Evolutionary conservation across 768 basidiomycete genomes (phyloP).

Genomic region (Lyophyllum shimeji): DNA sequence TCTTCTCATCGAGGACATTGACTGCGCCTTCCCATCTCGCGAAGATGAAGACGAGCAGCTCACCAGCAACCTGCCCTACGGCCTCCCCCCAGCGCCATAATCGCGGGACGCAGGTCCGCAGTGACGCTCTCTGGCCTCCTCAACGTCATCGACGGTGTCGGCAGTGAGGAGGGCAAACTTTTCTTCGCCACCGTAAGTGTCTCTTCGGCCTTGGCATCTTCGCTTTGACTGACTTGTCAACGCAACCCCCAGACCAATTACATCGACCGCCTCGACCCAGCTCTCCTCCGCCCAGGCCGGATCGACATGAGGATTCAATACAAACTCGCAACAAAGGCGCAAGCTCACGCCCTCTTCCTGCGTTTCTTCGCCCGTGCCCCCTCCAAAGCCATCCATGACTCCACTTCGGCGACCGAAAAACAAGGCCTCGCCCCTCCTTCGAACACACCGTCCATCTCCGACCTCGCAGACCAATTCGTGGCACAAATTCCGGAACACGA

Average conservation of each 20-base stretch:
- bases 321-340: constrained; percentile 43
- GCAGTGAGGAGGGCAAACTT: constrained; percentile 60
- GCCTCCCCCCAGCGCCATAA: constrained; percentile 4
- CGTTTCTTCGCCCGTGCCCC: constrained; percentile 41
- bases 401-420: constrained; percentile 8
- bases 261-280: constrained; percentile 54
- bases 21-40: constrained; percentile 54
- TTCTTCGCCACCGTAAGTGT: constrained; percentile 55
- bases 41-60: constrained; percentile 30
- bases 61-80: not conserved
- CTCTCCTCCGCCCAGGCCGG: constrained; percentile 54
- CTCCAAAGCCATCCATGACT: not conserved
- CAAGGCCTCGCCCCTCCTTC: constrained; percentile 15
- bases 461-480: constrained; percentile 43
- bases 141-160: constrained; percentile 61
- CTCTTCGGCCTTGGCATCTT: not conserved
- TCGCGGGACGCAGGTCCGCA: constrained; percentile 20
- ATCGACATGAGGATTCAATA: constrained; percentile 57
- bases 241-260: constrained; percentile 46
- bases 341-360: constrained; percentile 47
- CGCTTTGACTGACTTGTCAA: not conserved
- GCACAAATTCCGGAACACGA: constrained; percentile 41
- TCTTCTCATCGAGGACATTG: constrained; percentile 60
- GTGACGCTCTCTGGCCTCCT: constrained; percentile 57
- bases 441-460: constrained; percentile 11